phyloP scores from a whole-genome alignment of 2,329 filamentous ascomycete genomes.

The Penicillium polonicum region DNA sequence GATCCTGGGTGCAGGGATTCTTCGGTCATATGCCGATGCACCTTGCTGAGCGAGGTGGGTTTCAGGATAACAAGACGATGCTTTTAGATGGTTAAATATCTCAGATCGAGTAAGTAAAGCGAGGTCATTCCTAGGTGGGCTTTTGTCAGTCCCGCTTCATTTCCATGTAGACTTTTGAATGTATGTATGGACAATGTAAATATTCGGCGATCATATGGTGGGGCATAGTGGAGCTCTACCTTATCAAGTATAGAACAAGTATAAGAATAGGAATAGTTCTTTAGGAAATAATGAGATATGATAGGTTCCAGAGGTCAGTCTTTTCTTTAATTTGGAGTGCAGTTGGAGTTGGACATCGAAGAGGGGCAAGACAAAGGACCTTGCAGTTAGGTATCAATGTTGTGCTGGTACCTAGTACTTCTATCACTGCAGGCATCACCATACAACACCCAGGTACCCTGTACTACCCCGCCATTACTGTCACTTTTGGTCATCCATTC shows the following conservation, averaged over 20 bases:
- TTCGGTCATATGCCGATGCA: not conserved
- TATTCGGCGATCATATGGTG: not conserved
- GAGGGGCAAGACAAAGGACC: constrained; percentile 1
- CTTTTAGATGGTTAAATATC: not conserved
- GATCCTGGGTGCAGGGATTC: not conserved
- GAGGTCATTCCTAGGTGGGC: not conserved
- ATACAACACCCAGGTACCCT: not conserved
- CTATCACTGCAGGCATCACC: not conserved
- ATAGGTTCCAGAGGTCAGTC: not conserved
- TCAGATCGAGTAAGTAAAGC: not conserved
- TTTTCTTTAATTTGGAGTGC: not conserved
- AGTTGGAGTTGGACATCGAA: not conserved
- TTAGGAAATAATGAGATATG: not conserved
- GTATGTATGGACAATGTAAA: not conserved
- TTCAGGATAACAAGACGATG: not conserved
- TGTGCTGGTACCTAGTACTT: not conserved
- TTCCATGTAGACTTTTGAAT: not conserved
- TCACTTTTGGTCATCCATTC: constrained; percentile 9
- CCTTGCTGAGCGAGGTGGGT: not conserved
- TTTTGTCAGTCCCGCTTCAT: not conserved
- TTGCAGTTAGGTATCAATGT: not conserved
- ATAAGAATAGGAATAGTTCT: not conserved
- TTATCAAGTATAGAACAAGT: not conserved
- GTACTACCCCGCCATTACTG: constrained; percentile 12
- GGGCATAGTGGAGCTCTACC: constrained; percentile 5